Evolutionary conservation across 2,329 filamentous ascomycete species (phyloP), one percentile per base, ranked within the genome.

Genomic region (Diaporthe capsici): DNA sequence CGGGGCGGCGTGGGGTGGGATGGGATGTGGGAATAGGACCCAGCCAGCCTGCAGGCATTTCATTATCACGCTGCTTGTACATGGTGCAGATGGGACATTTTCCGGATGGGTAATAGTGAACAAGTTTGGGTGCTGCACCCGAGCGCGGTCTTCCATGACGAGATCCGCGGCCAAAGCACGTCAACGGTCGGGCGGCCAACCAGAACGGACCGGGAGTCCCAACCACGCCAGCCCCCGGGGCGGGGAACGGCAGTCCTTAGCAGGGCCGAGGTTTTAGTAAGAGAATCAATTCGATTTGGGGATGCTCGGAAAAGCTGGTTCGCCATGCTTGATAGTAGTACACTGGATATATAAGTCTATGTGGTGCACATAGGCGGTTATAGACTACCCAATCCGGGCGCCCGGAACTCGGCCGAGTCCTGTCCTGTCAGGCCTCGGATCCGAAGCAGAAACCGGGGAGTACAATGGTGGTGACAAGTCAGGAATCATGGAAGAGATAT

Each of bases 161-260:
- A 68, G 65, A 68, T 68, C 47, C n/a, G 47, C 51, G 20, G 47
- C 58, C 71, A 63, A 49, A 63, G 58, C 71, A 63, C 71, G 71
- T 73, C 71, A 73, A 73, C 71, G 47, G 71, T 7, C 71, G 20
- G 49, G 49, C 25, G 71, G 47, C 71, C 71, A 73, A 73, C 71
- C 71, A 73, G 71, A 73, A 55, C 71, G 9, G 58, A 47, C 47
- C 65, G 47, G 49, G 49, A 28, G 37, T 51, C 44, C 47, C 47
- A 65, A 42, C n/a, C 15, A 49, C n/a, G 25, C 44, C n/a, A 55
- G 15, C n/a, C 15, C 57, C 44, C 4, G 34, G 37, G n/a, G 55
- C 58, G 58, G 57, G 57, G 71, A 63, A 42, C 58, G 71, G 71
- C 71, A 55, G n/a, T 34, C 58, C 51, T 53, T 72, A 63, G 34